These are phyloP conservation scores for Metarhizium guizhouense DNA, from an alignment of 2,329 filamentous ascomycete species.

Conservation along the genomic window DNA sequence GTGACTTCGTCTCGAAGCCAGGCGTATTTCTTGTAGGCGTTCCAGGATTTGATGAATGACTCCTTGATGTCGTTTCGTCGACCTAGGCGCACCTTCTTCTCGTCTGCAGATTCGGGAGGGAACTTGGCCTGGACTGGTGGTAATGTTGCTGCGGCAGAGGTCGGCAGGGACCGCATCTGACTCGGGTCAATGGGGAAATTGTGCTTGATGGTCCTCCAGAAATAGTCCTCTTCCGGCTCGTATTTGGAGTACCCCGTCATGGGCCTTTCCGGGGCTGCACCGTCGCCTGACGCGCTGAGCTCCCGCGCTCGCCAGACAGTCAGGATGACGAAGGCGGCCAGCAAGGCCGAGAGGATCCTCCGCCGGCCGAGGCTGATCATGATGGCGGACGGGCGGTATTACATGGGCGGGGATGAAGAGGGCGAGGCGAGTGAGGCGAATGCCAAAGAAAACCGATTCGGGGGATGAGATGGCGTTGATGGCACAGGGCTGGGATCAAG, in stretches of 20 bases:
- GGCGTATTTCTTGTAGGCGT: constrained; percentile 40
- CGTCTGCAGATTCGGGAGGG: constrained; percentile 7
- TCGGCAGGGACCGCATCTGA: constrained; percentile 7
- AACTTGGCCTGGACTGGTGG: constrained; percentile 8
- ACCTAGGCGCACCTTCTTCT: constrained; percentile 21
- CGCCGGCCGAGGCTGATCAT: constrained; percentile 7
- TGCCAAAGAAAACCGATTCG: background rate
- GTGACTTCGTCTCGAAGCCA: constrained; percentile 44
- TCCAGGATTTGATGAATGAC: constrained; percentile 36
- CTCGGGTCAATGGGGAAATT: constrained; percentile 10
- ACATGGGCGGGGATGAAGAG: background rate
- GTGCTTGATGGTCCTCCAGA: constrained; percentile 13
- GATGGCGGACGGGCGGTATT: background rate
- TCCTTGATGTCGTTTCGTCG: constrained; percentile 30
- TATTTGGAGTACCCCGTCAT: constrained; percentile 3
- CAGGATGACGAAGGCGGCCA: constrained; percentile 4
- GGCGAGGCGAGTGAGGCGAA: background rate
- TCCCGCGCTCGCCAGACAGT: constrained; percentile 6
- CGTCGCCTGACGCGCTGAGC: background rate
- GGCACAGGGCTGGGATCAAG: background rate
- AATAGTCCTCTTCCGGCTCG: constrained; percentile 9
- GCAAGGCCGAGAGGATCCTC: constrained; percentile 3
- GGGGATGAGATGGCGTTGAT: background rate
- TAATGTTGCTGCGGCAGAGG: background rate
- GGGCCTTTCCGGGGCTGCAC: background rate